These are phyloP conservation scores for Quercus lobata DNA, from an alignment of 331 rosid species.

Conservation along the genomic window DNA sequence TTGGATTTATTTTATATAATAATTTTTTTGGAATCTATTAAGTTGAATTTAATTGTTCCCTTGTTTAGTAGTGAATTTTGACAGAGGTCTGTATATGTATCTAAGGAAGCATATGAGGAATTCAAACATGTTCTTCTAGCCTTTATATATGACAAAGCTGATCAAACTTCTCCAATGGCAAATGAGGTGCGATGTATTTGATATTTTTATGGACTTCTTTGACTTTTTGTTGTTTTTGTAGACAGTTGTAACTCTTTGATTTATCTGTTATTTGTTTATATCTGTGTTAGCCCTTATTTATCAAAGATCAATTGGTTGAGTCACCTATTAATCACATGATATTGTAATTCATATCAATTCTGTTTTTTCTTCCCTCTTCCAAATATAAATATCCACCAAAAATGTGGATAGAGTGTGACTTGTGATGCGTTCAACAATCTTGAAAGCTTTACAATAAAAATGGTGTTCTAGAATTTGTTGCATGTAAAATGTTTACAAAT, in stretches of 20 bases:
- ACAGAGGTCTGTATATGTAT: slow-evolving; percentile 34
- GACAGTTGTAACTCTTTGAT: neutral
- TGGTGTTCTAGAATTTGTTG: neutral
- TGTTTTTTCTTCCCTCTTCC: neutral
- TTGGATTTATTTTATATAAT: neutral
- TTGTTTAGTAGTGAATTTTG: slow-evolving; percentile 22
- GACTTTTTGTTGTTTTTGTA: neutral
- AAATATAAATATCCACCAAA: neutral
- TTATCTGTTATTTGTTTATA: neutral
- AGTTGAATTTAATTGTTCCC: neutral
- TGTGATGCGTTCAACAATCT: neutral
- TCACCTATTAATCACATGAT: neutral
- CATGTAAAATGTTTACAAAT: neutral
- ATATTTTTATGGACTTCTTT: neutral
- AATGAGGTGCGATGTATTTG: slow-evolving; percentile 51
- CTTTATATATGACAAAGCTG: slow-evolving; percentile 86
- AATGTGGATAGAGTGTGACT: neutral
- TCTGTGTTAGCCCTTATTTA: neutral
- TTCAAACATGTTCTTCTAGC: slow-evolving; percentile 97
- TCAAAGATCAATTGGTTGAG: neutral
- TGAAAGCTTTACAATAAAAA: neutral
- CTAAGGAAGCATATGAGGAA: slow-evolving; percentile 99
- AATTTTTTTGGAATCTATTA: neutral
- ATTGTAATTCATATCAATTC: neutral
- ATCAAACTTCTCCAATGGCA: slow-evolving; percentile 79